Evolutionary conservation across 73 alveolate genomes (phyloP), one percentile per base, ranked within the genome.

Genomic region (Blepharisma stoltei): DNA sequence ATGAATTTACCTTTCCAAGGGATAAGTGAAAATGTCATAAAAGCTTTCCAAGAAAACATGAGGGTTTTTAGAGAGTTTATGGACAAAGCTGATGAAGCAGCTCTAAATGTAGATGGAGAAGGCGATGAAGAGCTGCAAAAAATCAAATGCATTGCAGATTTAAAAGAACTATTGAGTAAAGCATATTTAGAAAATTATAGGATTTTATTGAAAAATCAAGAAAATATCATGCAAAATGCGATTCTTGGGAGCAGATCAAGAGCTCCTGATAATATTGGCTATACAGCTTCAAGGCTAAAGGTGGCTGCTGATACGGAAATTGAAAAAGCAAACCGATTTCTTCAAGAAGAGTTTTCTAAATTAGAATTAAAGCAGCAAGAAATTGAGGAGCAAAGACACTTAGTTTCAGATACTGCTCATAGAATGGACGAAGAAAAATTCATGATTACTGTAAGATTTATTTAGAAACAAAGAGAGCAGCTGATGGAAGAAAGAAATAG

Each of bases 11-110:
- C 79, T 69, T 69, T 37, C 27, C 67, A 69, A 44, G 38, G 60
- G n/a, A n/a, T 69, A 9, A 14, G 54, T 38, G 55, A 69, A 69
- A 53, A 69, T 37, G 79, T 69, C 27, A 21, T 69, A 53, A 46
- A 69, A 44, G 27, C 79, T 69, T 69, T 69, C 27, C 79, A 69
- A 44, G 79, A 69, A 69, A 69, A 69, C 27, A 69, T 69, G 55
- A 69, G 79, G 41, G 65, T 38, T 9, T 69, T 18, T 46, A 18
- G 45, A 44, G 45, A 43, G 38, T 44, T 69, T 4, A 9, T 69
- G 41, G 79, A 46, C 41, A 44, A 38, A 43, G 65, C 60, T 0
- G 55, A 38, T 69, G 73, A 60, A 25, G 79, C 27, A 7, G 79
- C 37, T 2, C 43, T 46, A 14, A 53, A 69, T 18, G 55, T 69